Evolutionary conservation across 1,284 basidiomycete genomes (phyloP).

Genomic region (Apiotrichum porosum): DNA sequence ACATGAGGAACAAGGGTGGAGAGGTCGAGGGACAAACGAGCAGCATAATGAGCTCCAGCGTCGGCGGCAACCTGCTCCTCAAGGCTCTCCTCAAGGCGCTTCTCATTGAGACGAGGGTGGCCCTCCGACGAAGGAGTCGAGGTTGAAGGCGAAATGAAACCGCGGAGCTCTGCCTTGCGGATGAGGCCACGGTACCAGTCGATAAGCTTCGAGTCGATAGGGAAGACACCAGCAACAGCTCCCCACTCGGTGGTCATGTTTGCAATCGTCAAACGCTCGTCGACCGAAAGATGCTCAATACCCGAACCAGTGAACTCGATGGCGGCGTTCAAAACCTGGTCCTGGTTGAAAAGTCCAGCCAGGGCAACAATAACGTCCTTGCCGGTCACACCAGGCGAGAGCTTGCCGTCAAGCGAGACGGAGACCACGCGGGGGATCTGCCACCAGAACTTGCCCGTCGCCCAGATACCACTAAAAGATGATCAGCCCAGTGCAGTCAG

Average conservation of each 20-base stretch:
- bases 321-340: slow-evolving; percentile 96
- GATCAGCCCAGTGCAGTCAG: no score
- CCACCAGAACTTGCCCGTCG: slow-evolving; percentile 99
- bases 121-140: slow-evolving; percentile 46
- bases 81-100: slow-evolving; percentile 65
- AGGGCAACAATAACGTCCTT: slow-evolving; percentile 98
- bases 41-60: slow-evolving; percentile 72
- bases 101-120: slow-evolving; percentile 81
- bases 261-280: slow-evolving; percentile 90
- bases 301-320: slow-evolving; percentile 97
- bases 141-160: slow-evolving; percentile 54
- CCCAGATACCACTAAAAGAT: slow-evolving; percentile 71
- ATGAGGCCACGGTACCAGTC: slow-evolving; percentile 84
- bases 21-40: slow-evolving; percentile 87
- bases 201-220: slow-evolving; percentile 76
- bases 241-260: slow-evolving; percentile 99
- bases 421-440: slow-evolving; percentile 96
- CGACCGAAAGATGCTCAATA: slow-evolving; percentile 71
- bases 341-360: slow-evolving; percentile 93
- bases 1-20: slow-evolving; percentile 91
- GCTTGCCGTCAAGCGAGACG: slow-evolving; percentile 78
- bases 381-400: slow-evolving; percentile 86
- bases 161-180: slow-evolving; percentile 70
- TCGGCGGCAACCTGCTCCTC: slow-evolving; percentile 64
- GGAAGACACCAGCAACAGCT: slow-evolving; percentile 91